A percentile compares a stretch with the other conserved stretches of the same genome.
phyloP scores from a whole-genome alignment of 2,329 filamentous ascomycete genomes.

The Ophiostoma sp. region DNA sequence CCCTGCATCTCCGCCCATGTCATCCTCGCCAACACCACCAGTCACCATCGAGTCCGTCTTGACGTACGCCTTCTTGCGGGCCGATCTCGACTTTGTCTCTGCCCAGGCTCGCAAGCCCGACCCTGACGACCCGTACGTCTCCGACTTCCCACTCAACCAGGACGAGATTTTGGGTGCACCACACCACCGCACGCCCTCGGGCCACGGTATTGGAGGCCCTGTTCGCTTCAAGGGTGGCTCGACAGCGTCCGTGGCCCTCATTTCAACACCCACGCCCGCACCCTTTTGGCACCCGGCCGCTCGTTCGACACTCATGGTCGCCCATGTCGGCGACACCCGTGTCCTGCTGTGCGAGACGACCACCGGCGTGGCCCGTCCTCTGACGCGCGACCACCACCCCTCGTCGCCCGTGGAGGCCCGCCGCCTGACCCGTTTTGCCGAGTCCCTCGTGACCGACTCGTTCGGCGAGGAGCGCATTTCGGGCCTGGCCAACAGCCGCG shows the following conservation, averaged over 20 bases:
- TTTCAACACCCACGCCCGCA: constrained; percentile 86
- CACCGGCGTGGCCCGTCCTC: constrained; percentile 74
- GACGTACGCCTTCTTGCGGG: constrained; percentile 88
- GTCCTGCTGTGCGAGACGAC: constrained; percentile 85
- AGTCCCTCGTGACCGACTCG: constrained; percentile 86
- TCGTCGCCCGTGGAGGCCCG: constrained; percentile 81
- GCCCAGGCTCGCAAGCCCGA: constrained; percentile 84
- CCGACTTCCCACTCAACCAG: constrained; percentile 78
- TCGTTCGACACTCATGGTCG: constrained; percentile 78
- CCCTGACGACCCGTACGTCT: constrained; percentile 66
- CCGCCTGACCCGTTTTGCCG: constrained; percentile 73
- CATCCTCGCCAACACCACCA: constrained; percentile 13
- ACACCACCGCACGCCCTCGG: constrained; percentile 54
- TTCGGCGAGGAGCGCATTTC: constrained; percentile 97
- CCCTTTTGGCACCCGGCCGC: constrained; percentile 95
- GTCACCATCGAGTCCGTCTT: constrained; percentile 75
- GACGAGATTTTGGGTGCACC: constrained; percentile 75
- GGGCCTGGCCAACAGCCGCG: constrained; percentile 87
- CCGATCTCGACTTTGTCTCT: constrained; percentile 90
- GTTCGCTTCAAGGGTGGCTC: constrained; percentile 89
- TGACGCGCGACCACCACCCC: constrained; percentile 92
- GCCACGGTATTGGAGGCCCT: constrained; percentile 67
- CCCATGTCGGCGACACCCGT: constrained; percentile 91
- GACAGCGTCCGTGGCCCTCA: constrained; percentile 84
- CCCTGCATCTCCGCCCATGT: not conserved